phyloP scores from a whole-genome alignment of 1,284 basidiomycete genomes.

The Anthracocystis setariae region DNA sequence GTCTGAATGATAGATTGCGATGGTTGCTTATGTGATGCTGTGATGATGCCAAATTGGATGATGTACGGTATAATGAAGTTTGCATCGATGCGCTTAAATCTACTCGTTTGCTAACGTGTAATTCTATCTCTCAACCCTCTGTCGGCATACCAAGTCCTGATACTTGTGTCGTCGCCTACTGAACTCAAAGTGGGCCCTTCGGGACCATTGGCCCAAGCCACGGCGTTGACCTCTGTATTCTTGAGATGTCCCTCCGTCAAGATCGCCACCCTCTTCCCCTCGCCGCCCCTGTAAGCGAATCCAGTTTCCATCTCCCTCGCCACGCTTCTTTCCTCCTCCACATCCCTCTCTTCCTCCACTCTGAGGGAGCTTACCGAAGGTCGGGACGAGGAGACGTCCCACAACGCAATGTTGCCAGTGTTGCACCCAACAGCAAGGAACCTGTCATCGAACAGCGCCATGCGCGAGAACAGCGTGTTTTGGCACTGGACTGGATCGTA shows the following conservation, averaged over 20 bases:
- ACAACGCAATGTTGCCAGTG: constrained; percentile 60
- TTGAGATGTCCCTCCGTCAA: constrained; percentile 25
- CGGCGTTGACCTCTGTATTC: constrained; percentile 62
- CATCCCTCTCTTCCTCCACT: constrained; percentile 7
- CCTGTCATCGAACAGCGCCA: constrained; percentile 60
- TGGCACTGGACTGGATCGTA: constrained; percentile 56
- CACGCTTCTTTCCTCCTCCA: constrained; percentile 23
- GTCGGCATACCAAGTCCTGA: constrained; percentile 70
- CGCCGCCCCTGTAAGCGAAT: constrained; percentile 16
- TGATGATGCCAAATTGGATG: background rate
- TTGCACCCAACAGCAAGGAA: constrained; percentile 64
- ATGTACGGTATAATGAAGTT: background rate
- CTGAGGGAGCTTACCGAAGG: background rate
- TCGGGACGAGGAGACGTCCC: constrained; percentile 43
- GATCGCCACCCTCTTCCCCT: constrained; percentile 21
- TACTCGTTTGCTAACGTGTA: constrained; percentile 8
- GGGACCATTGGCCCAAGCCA: constrained; percentile 58
- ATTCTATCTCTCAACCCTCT: constrained; percentile 23
- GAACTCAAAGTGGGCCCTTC: constrained; percentile 58
- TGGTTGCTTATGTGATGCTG: background rate
- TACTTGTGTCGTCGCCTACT: constrained; percentile 58
- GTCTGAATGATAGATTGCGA: background rate
- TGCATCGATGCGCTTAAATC: background rate
- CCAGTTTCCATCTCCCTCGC: constrained; percentile 22
- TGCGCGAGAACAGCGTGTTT: constrained; percentile 63